Conservation (phyloP, 2,329 filamentous ascomycete species). For the Beauveria bassiana region DNA sequence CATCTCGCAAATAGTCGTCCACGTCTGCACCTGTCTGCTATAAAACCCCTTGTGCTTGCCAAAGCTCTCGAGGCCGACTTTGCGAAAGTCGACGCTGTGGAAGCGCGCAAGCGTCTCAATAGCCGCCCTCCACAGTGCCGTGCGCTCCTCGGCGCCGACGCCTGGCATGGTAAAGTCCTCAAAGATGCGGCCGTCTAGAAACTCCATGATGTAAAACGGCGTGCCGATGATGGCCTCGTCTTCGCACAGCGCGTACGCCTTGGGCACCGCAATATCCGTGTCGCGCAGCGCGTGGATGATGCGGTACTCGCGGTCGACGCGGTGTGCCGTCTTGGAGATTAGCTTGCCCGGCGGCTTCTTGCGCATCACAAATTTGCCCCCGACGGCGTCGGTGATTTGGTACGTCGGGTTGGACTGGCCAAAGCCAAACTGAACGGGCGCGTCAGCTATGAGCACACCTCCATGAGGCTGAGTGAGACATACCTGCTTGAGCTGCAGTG, state of each 20-base stretch:
- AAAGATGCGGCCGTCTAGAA: slow-evolving; percentile 87
- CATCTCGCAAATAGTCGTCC: slow-evolving; percentile 66
- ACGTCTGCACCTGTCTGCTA: slow-evolving; percentile 75
- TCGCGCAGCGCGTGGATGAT: slow-evolving; percentile 74
- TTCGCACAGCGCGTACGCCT: slow-evolving; percentile 77
- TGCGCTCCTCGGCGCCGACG: slow-evolving; percentile 59
- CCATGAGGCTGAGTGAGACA: background rate
- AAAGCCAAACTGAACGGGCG: slow-evolving; percentile 73
- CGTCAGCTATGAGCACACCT: background rate
- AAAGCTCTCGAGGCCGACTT: slow-evolving; percentile 63
- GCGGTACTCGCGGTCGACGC: slow-evolving; percentile 91
- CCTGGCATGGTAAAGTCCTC: slow-evolving; percentile 78
- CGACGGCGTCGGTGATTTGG: slow-evolving; percentile 67
- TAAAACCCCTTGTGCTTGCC: slow-evolving; percentile 76
- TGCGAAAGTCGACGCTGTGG: slow-evolving; percentile 62
- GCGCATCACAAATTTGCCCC: slow-evolving; percentile 75
- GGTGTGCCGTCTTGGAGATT: slow-evolving; percentile 87
- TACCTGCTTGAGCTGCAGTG: slow-evolving; percentile 86
- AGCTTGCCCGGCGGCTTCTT: slow-evolving; percentile 97
- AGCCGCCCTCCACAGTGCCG: slow-evolving; percentile 78
- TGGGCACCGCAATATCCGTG: slow-evolving; percentile 81
- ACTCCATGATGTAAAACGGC: slow-evolving; percentile 96
- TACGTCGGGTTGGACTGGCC: slow-evolving; percentile 98
- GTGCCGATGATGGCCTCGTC: slow-evolving; percentile 75
- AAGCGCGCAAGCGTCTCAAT: slow-evolving; percentile 77